phyloP scores from a whole-genome alignment of 352 stramenopile genomes.

The Phytophthora agathidicida region DNA sequence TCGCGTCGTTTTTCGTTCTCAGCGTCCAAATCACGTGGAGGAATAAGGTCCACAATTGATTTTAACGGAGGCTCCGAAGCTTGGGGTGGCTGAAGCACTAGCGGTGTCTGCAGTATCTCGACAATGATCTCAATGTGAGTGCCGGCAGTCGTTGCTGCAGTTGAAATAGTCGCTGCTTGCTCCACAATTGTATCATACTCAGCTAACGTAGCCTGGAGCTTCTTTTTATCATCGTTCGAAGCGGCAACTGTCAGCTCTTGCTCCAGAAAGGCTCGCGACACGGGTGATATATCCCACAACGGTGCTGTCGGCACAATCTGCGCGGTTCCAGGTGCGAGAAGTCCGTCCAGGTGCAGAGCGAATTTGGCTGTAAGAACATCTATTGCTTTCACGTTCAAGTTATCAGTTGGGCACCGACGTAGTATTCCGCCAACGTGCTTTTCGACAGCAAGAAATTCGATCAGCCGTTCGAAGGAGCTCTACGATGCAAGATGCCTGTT shows the following conservation, averaged over 20 bases:
- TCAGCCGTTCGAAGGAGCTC: slow-evolving; percentile 38
- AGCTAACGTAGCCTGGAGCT: slow-evolving; percentile 57
- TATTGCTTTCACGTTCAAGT: slow-evolving; percentile 24
- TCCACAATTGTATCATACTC: slow-evolving; percentile 65
- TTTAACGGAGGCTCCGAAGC: slow-evolving; percentile 27
- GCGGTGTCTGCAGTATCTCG: slow-evolving; percentile 38
- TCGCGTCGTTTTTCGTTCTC: slow-evolving; percentile 55
- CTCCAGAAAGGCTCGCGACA: slow-evolving; percentile 57
- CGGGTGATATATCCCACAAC: slow-evolving; percentile 33
- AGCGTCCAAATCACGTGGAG: slow-evolving; percentile 49
- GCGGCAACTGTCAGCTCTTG: slow-evolving; percentile 54
- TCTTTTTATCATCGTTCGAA: slow-evolving; percentile 82
- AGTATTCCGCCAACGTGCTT: slow-evolving; percentile 44
- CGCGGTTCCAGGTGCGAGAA: slow-evolving; percentile 42
- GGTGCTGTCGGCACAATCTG: slow-evolving; percentile 8
- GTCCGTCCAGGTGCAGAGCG: slow-evolving; percentile 39
- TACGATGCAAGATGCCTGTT: slow-evolving; percentile 19
- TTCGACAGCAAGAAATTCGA: slow-evolving; percentile 58
- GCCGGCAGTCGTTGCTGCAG: slow-evolving; percentile 19
- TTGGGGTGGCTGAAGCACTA: slow-evolving; percentile 49
- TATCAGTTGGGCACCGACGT: slow-evolving; percentile 39
- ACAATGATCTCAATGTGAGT: slow-evolving; percentile 39
- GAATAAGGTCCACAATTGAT: slow-evolving; percentile 58
- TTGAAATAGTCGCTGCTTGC: slow-evolving; percentile 30
- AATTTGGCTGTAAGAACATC: slow-evolving; percentile 43